phyloP scores from a whole-genome alignment of 768 basidiomycete genomes.

The Termitomyces sp. region DNA sequence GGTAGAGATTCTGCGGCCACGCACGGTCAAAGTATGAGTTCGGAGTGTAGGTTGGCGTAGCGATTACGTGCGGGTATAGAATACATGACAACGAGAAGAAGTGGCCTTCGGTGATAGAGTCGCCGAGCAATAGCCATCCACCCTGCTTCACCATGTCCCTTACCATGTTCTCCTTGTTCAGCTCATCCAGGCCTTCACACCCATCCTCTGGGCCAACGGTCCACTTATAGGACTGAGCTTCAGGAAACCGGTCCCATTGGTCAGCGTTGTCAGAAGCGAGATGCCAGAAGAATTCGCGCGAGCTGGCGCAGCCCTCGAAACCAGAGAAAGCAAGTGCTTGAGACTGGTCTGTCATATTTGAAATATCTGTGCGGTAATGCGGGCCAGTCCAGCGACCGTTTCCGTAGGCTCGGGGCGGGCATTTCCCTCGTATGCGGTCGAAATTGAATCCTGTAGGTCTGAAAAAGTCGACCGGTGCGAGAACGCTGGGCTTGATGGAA shows the following conservation, averaged over 20 bases:
- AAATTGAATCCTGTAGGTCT: constrained; percentile 4
- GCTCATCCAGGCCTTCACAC: constrained; percentile 35
- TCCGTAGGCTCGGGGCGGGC: constrained; percentile 28
- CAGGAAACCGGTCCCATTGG: constrained; percentile 48
- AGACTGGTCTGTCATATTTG: constrained; percentile 29
- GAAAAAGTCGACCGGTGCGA: not conserved
- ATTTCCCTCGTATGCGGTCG: constrained; percentile 13
- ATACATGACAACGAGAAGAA: constrained; percentile 70
- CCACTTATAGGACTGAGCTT: constrained; percentile 50
- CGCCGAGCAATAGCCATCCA: constrained; percentile 65
- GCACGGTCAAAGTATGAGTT: constrained; percentile 54
- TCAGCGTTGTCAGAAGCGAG: constrained; percentile 45
- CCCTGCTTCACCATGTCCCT: constrained; percentile 60
- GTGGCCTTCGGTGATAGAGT: constrained; percentile 68
- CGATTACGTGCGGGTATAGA: constrained; percentile 61
- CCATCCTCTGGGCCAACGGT: constrained; percentile 30
- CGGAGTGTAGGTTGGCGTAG: constrained; percentile 55
- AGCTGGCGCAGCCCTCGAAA: constrained; percentile 56
- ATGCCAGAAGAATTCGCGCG: constrained; percentile 61
- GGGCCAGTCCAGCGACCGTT: constrained; percentile 32
- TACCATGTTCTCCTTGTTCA: constrained; percentile 40
- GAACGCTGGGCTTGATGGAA: constrained; percentile 12
- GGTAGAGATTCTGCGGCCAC: constrained; percentile 62
- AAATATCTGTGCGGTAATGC: constrained; percentile 25
- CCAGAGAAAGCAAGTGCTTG: constrained; percentile 51